phyloP scores from a whole-genome alignment of 257 asterid species.

The Eustoma russellianum region DNA sequence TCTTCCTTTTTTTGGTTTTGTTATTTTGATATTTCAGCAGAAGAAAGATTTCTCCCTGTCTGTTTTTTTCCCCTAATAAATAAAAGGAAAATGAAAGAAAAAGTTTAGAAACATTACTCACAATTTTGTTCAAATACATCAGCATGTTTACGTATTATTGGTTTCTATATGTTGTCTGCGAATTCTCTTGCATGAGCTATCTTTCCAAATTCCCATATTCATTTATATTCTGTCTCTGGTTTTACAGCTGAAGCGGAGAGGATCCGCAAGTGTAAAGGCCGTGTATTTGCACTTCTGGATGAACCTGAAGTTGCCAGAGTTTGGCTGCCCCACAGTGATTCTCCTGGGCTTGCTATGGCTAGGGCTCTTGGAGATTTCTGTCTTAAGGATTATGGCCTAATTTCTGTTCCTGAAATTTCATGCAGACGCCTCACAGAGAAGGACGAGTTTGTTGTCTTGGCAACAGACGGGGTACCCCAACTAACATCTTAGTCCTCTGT shows the following conservation, averaged over 20 bases:
- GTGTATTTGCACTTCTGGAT: constrained; percentile 72
- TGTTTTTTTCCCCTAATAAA: no score
- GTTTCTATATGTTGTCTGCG: background rate
- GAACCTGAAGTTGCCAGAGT: constrained; percentile 85
- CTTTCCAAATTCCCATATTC: background rate
- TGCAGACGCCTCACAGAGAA: constrained; percentile 54
- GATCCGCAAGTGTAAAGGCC: constrained; percentile 71
- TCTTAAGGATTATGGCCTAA: constrained; percentile 77
- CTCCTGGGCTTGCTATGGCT: constrained; percentile 96
- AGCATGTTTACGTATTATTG: background rate
- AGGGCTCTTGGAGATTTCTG: constrained; percentile 94
- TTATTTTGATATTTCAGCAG: no score
- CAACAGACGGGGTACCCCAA: constrained; percentile 70
- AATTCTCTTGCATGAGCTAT: background rate
- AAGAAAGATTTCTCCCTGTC: no score
- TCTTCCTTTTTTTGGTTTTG: no score
- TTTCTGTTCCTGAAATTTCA: constrained; percentile 73
- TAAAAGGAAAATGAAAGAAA: no score
- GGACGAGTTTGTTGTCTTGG: constrained; percentile 73
- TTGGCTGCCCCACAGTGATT: constrained; percentile 74
- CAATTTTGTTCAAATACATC: no score
- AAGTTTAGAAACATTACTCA: no score
- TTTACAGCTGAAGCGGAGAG: constrained; percentile 77
- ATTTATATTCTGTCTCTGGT: constrained; percentile 1
- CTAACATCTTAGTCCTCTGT: no score